These are phyloP conservation scores for Limnomonas spitsbergensis DNA, from an alignment of 139 green algal genomes.

Conservation along the genomic window DNA sequence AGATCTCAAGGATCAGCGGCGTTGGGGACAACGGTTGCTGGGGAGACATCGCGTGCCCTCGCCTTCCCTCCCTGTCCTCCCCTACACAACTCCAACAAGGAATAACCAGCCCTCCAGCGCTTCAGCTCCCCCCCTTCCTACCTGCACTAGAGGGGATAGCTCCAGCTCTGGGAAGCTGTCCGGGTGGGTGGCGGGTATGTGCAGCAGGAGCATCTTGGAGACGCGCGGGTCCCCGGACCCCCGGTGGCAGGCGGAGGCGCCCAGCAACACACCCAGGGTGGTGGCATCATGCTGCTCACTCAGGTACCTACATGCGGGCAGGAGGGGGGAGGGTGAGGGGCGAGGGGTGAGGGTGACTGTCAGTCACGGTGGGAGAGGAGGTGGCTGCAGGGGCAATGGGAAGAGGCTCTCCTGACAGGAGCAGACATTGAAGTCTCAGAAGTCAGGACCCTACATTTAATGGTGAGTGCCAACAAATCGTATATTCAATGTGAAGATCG, in stretches of 20 bases:
- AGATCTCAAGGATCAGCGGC: neutral
- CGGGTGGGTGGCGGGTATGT: constrained; percentile 86
- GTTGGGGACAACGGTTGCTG: too few relatives aligned
- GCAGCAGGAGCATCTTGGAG: constrained; percentile 87
- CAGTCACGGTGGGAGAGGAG: too few relatives aligned
- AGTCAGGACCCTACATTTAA: too few relatives aligned
- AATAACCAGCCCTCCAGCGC: neutral
- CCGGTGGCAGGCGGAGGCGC: constrained; percentile 62
- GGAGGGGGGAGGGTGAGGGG: too few relatives aligned
- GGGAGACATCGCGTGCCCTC: too few relatives aligned
- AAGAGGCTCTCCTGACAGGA: too few relatives aligned
- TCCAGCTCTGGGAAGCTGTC: constrained; percentile 88
- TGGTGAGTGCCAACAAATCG: neutral
- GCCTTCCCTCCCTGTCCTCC: too few relatives aligned
- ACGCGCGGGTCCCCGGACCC: constrained; percentile 69
- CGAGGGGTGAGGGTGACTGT: too few relatives aligned
- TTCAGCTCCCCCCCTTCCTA: constrained; percentile 11
- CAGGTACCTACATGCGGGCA: constrained; percentile 13
- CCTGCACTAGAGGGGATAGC: constrained; percentile 80
- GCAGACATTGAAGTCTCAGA: too few relatives aligned
- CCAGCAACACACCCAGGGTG: constrained; percentile 82
- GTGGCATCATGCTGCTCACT: constrained; percentile 80
- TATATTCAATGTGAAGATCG: neutral
- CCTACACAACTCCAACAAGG: neutral
- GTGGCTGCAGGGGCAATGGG: neutral